phyloP scores from a whole-genome alignment of 495 filamentous ascomycete genomes.

The Aspergillus ostianus region DNA sequence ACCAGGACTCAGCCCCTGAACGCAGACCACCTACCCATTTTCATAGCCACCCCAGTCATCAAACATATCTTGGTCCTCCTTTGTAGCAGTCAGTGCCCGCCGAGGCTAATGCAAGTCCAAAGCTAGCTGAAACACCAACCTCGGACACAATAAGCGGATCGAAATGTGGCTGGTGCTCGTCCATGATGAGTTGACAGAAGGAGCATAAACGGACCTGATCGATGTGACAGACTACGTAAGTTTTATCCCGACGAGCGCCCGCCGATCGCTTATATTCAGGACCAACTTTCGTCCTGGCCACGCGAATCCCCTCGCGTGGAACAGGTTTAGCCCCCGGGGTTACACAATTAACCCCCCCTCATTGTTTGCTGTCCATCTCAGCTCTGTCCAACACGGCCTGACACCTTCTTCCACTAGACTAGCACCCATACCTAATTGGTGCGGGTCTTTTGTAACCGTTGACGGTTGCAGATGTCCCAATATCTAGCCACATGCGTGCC shows the following conservation, averaged over 20 bases:
- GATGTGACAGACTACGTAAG: slow-evolving; percentile 7
- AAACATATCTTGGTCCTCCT: not conserved
- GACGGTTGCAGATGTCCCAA: not conserved
- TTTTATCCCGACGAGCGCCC: not conserved
- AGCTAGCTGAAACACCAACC: not conserved
- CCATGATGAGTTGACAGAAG: slow-evolving; percentile 1
- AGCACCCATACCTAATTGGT: not conserved
- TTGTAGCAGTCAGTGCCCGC: not conserved
- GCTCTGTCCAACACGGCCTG: not conserved
- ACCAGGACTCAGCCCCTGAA: not conserved
- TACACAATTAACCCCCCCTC: not conserved
- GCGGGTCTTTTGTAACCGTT: not conserved
- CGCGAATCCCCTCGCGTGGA: not conserved
- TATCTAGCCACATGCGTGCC: not conserved
- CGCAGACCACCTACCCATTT: not conserved
- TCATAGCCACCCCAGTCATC: not conserved
- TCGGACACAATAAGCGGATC: slow-evolving; percentile 13
- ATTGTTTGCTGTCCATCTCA: not conserved
- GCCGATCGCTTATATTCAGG: slow-evolving; percentile 11
- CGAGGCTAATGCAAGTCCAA: not conserved
- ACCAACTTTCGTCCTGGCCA: not conserved
- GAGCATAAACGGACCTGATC: not conserved
- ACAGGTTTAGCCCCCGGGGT: not conserved
- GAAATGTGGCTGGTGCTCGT: not conserved
- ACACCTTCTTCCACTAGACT: not conserved